A percentile compares a stretch with the other conserved stretches of the same genome.
Conservation (phyloP, 306 rosid species). For the Trifolium pratense region DNA sequence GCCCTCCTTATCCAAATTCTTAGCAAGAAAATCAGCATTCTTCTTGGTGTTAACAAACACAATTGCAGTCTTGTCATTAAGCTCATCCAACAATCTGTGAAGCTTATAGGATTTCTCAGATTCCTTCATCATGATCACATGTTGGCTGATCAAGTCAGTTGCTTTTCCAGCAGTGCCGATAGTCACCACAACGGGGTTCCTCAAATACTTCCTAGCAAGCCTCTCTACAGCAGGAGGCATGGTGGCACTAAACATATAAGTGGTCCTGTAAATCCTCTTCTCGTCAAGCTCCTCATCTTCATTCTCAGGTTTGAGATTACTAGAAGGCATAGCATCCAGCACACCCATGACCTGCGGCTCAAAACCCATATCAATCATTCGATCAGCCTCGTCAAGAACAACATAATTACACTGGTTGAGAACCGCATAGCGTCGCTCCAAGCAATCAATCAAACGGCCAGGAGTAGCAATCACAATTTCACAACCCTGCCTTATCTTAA, state of each 20-base stretch:
- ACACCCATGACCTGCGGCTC: constrained; percentile 93
- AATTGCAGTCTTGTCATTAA: constrained; percentile 53
- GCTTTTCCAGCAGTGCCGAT: constrained; percentile 91
- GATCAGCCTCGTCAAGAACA: constrained; percentile 95
- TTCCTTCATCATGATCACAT: constrained; percentile 66
- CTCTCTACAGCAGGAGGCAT: constrained; percentile 94
- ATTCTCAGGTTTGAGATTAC: constrained; percentile 86
- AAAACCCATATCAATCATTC: constrained; percentile 96
- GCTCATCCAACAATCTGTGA: constrained; percentile 56
- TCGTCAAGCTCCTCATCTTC: constrained; percentile 92
- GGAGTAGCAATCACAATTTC: constrained; percentile 95
- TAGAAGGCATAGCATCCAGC: constrained; percentile 94
- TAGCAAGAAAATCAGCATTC: constrained; percentile 52
- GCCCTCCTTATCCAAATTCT: constrained; percentile 54
- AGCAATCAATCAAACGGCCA: constrained; percentile 84
- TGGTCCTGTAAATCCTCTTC: constrained; percentile 86
- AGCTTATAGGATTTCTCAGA: constrained; percentile 51
- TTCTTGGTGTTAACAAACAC: constrained; percentile 56
- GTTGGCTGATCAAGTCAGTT: constrained; percentile 82
- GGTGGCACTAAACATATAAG: constrained; percentile 94
- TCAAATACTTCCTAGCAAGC: constrained; percentile 80
- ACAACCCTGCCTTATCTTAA: constrained; percentile 86
- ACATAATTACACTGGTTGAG: constrained; percentile 94
- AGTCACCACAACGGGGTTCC: constrained; percentile 92
- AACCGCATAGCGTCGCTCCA: constrained; percentile 87